Evolutionary conservation across 2,329 filamentous ascomycete genomes (phyloP).

Genomic region (Tolypocladium capitatum): DNA sequence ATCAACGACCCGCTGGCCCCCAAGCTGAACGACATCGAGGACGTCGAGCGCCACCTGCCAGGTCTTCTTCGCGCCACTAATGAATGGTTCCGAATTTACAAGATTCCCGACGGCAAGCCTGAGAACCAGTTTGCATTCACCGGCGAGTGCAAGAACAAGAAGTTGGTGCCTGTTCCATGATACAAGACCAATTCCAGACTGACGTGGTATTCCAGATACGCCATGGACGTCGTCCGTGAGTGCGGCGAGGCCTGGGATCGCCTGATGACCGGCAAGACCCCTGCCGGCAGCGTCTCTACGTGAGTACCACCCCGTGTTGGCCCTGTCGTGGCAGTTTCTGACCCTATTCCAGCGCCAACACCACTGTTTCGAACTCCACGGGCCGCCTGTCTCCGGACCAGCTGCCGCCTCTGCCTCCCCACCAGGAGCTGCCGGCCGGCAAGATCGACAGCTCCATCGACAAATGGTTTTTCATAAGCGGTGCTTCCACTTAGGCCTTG

Average conservation of each 20-base stretch:
- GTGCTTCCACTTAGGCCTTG: slow-evolving; percentile 61
- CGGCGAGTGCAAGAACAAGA: slow-evolving; percentile 99
- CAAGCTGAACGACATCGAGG: slow-evolving; percentile 97
- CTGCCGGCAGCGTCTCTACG: slow-evolving; percentile 66
- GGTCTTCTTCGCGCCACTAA: slow-evolving; percentile 95
- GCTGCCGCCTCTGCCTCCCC: slow-evolving; percentile 62
- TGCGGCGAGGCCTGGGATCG: slow-evolving; percentile 96
- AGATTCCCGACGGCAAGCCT: slow-evolving; percentile 99
- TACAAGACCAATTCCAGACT: neutral
- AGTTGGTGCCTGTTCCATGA: slow-evolving; percentile 33
- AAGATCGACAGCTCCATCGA: slow-evolving; percentile 95
- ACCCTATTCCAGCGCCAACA: slow-evolving; percentile 55
- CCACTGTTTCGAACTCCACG: slow-evolving; percentile 59
- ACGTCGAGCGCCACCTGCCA: slow-evolving; percentile 95
- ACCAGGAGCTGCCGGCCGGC: slow-evolving; percentile 69
- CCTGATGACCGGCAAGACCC: slow-evolving; percentile 81
- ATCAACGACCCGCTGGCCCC: slow-evolving; percentile 90
- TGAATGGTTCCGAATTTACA: slow-evolving; percentile 99
- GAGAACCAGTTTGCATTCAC: slow-evolving; percentile 99
- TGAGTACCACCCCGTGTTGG: slow-evolving; percentile 36
- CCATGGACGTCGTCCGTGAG: slow-evolving; percentile 88
- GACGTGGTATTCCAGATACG: slow-evolving; percentile 48
- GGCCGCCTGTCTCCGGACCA: slow-evolving; percentile 56
- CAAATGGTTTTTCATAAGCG: slow-evolving; percentile 99
- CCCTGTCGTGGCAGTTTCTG: slow-evolving; percentile 8